These are phyloP conservation scores for Mortierella claussenii DNA, from an alignment of 192 early-diverging fungal species.

Conservation along the genomic window DNA sequence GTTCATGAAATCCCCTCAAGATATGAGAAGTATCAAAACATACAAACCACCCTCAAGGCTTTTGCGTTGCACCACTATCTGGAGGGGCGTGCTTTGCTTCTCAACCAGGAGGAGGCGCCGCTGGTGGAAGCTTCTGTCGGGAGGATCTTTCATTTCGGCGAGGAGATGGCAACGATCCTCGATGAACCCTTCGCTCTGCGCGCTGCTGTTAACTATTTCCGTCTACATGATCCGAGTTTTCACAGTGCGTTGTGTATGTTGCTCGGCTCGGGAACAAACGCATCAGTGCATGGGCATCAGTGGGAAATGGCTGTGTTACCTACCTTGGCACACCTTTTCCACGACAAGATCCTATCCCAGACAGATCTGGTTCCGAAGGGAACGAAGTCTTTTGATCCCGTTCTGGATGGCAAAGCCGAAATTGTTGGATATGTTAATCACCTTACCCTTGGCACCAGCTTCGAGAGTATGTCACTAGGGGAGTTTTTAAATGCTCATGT, in stretches of 20 bases:
- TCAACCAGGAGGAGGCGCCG: conserved; percentile 7
- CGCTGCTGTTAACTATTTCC: conserved; percentile 27
- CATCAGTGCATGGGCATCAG: conserved; percentile 13
- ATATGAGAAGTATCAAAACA: conserved; percentile 17
- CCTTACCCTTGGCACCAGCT: conserved; percentile 1
- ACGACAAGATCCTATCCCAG: conserved; percentile 13
- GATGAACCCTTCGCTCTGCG: conserved; percentile 22
- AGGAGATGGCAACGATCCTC: conserved; percentile 1
- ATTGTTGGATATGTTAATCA: conserved; percentile 13
- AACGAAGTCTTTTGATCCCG: too few species aligned
- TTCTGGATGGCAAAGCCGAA: not conserved
- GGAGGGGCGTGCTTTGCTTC: conserved; percentile 13
- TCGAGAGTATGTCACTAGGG: conserved; percentile 13
- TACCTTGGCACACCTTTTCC: conserved; percentile 22
- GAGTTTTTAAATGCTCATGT: conserved; percentile 23
- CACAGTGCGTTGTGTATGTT: conserved; percentile 3
- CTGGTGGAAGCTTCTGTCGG: conserved; percentile 28
- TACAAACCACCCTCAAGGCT: conserved; percentile 4
- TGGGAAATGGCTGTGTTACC: conserved; percentile 13
- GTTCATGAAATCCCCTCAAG: not conserved
- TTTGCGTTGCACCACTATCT: conserved; percentile 20
- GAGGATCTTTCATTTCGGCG: conserved; percentile 1
- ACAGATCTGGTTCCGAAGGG: too few species aligned
- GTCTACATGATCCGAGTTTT: conserved; percentile 9
- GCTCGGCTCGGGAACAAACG: not conserved